Percentiles rank a stretch among this genome's conserved stretches.
Conservation (phyloP, 2,329 filamentous ascomycete genomes). For the Exophiala sp. region DNA sequence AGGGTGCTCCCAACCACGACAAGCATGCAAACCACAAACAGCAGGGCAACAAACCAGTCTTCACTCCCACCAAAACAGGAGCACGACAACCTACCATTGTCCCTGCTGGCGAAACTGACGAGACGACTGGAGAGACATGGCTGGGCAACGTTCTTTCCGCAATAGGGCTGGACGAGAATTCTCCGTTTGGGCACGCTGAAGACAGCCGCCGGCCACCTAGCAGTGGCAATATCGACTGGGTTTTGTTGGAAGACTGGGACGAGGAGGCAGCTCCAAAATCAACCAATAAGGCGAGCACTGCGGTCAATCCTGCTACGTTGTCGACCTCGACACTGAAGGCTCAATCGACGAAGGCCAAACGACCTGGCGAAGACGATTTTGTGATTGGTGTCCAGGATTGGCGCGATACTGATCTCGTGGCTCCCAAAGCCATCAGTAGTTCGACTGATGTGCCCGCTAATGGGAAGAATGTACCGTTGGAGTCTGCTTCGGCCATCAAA, state of each 20-base stretch:
- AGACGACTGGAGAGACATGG: slow-evolving; percentile 40
- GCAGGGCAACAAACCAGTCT: slow-evolving; percentile 30
- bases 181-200: slow-evolving; percentile 32
- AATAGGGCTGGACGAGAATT: slow-evolving; percentile 40
- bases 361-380: slow-evolving; percentile 57
- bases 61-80: slow-evolving; percentile 29
- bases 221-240: slow-evolving; percentile 72
- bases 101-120: slow-evolving; percentile 12
- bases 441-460: slow-evolving; percentile 10
- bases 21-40: slow-evolving; percentile 13
- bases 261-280: slow-evolving; percentile 40
- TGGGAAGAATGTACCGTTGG: slow-evolving; percentile 22
- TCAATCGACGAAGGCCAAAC: slow-evolving; percentile 28
- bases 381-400: slow-evolving; percentile 83
- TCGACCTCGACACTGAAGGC: slow-evolving; percentile 28
- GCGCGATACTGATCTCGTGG: slow-evolving; percentile 72
- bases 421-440: slow-evolving; percentile 32
- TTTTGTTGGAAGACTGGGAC: slow-evolving; percentile 64
- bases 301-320: slow-evolving; percentile 16
- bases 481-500: slow-evolving; percentile 25
- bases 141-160: slow-evolving; percentile 45
- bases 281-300: slow-evolving; percentile 26
- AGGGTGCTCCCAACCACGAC: slow-evolving; percentile 1
- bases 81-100: slow-evolving; percentile 22
- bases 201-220: slow-evolving; percentile 65